phyloP scores from a whole-genome alignment of 371 early-diverging fungal genomes.

The Mucor velutinosus region DNA sequence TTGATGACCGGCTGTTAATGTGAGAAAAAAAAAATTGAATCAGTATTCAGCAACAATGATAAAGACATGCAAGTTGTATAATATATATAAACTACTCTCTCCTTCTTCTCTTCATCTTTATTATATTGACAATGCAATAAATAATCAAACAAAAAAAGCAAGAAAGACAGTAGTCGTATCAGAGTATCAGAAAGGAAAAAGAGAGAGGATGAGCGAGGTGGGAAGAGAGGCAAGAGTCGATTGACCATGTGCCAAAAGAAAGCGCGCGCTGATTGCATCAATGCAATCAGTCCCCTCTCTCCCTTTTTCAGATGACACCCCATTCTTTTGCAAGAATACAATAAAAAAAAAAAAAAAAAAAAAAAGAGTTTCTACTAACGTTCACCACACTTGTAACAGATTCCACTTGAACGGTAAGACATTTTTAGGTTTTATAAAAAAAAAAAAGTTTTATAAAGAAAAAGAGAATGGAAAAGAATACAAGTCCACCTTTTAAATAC shows the following conservation, averaged over 20 bases:
- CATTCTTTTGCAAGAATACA: background rate
- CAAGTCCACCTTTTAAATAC: background rate
- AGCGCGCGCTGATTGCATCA: background rate
- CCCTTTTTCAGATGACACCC: background rate
- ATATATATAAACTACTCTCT: background rate
- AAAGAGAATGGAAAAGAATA: slow-evolving; percentile 1
- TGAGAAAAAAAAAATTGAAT: slow-evolving; percentile 10
- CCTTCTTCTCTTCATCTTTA: slow-evolving; percentile 6
- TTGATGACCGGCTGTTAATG: slow-evolving; percentile 62
- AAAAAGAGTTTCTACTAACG: slow-evolving; percentile 40
- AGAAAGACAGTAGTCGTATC: background rate
- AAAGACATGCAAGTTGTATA: background rate
- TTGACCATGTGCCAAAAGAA: background rate
- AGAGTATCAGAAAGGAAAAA: background rate
- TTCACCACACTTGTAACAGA: slow-evolving; percentile 58
- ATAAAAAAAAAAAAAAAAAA: slow-evolving; percentile 12
- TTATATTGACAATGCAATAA: slow-evolving; percentile 13
- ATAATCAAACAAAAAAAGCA: slow-evolving; percentile 5
- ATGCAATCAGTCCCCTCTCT: background rate
- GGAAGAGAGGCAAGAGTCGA: background rate
- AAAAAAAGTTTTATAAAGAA: slow-evolving; percentile 6
- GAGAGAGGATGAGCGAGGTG: background rate
- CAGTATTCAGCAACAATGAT: slow-evolving; percentile 11
- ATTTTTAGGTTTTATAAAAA: slow-evolving; percentile 15
- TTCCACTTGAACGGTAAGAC: slow-evolving; percentile 44